These are phyloP conservation scores for Corchorus olitorius DNA, from an alignment of 345 rosid species.

Conservation along the genomic window DNA sequence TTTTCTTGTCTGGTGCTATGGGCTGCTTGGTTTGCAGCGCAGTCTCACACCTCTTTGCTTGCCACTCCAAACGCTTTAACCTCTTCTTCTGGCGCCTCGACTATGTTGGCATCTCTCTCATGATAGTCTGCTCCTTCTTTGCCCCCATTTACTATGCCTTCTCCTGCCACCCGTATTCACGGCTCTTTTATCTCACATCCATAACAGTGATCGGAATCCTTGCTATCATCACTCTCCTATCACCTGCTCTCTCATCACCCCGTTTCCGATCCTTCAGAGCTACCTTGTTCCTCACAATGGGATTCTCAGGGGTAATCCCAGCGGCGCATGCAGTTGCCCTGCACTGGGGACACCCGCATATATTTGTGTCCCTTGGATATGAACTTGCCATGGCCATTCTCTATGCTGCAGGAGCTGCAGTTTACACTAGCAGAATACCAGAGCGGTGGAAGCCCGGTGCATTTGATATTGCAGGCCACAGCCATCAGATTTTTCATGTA, in stretches of 20 bases:
- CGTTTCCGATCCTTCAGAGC: slow-evolving; percentile 74
- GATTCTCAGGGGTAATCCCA: slow-evolving; percentile 79
- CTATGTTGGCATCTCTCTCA: slow-evolving; percentile 89
- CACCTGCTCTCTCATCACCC: slow-evolving; percentile 65
- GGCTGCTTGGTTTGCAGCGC: slow-evolving; percentile 84
- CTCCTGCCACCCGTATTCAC: slow-evolving; percentile 65
- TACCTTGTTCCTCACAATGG: slow-evolving; percentile 78
- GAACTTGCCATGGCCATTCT: slow-evolving; percentile 82
- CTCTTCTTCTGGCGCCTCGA: slow-evolving; percentile 95
- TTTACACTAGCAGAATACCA: slow-evolving; percentile 72
- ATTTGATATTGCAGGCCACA: slow-evolving; percentile 94
- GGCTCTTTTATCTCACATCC: slow-evolving; percentile 65
- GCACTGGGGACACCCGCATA: slow-evolving; percentile 66
- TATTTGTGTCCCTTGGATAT: slow-evolving; percentile 53
- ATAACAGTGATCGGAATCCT: slow-evolving; percentile 67
- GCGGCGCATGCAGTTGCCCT: slow-evolving; percentile 76
- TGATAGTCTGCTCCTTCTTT: slow-evolving; percentile 89
- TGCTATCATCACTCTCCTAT: slow-evolving; percentile 74
- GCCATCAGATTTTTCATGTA: slow-evolving; percentile 94
- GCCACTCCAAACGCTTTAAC: slow-evolving; percentile 72
- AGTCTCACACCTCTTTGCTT: slow-evolving; percentile 90
- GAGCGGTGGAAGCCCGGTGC: slow-evolving; percentile 94
- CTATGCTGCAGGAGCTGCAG: slow-evolving; percentile 69
- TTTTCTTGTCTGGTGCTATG: slow-evolving; percentile 87
- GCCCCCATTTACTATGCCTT: slow-evolving; percentile 88